Conservation (phyloP, 306 rosid genomes). For the Prunus mongolica region DNA sequence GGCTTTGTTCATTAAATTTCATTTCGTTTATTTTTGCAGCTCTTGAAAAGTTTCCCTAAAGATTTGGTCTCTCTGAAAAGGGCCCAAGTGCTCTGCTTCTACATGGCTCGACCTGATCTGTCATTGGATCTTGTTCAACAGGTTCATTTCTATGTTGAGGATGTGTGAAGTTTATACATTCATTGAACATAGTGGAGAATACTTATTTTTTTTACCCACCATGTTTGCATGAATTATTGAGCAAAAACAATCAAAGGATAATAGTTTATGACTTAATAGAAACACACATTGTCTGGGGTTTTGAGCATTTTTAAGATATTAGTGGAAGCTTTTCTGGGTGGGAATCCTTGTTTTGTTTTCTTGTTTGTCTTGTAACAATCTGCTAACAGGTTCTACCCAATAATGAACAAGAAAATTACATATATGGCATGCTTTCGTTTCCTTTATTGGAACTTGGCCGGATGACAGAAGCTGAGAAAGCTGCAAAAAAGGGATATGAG, state of each 20-base stretch:
- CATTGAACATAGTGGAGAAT: background rate
- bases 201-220: background rate
- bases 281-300: background rate
- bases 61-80: slow-evolving; percentile 78
- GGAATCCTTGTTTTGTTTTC: background rate
- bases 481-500: slow-evolving; percentile 67
- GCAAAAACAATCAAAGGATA: background rate
- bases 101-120: slow-evolving; percentile 63
- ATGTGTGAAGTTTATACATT: slow-evolving; percentile 1
- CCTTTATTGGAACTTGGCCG: slow-evolving; percentile 75
- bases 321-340: background rate
- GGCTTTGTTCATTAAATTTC: background rate
- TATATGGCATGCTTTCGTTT: slow-evolving; percentile 89
- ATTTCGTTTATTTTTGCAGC: slow-evolving; percentile 37
- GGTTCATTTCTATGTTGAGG: slow-evolving; percentile 38
- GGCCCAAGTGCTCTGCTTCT: slow-evolving; percentile 74
- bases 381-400: slow-evolving; percentile 61
- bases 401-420: slow-evolving; percentile 59
- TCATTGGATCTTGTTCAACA: slow-evolving; percentile 59
- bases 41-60: slow-evolving; percentile 67
- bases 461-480: slow-evolving; percentile 77
- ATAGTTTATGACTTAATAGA: background rate
- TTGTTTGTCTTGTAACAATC: slow-evolving; percentile 1
- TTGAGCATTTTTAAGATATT: background rate
- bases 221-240: background rate